phyloP scores from a whole-genome alignment of 345 rosid species.

The Lumnitzera littorea region DNA sequence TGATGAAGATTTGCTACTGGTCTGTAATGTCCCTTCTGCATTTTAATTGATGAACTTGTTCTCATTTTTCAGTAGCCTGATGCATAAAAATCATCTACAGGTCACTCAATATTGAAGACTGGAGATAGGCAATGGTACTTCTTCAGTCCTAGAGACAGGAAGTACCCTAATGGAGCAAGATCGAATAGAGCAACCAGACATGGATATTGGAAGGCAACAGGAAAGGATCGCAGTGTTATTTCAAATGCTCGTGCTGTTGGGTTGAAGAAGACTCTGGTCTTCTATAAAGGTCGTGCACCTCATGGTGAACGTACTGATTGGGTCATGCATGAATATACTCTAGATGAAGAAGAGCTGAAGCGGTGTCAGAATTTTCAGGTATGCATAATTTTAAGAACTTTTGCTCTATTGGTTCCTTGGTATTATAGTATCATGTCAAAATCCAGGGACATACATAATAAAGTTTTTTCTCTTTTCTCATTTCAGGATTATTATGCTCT shows the following conservation, averaged over 20 bases:
- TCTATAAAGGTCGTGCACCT: slow-evolving; percentile 80
- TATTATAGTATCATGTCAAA: slow-evolving; percentile 2
- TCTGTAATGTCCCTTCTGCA: too few relatives aligned
- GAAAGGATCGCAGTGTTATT: slow-evolving; percentile 57
- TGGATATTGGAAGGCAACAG: slow-evolving; percentile 94
- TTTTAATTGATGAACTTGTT: background rate
- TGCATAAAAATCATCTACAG: slow-evolving; percentile 17
- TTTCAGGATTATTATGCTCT: slow-evolving; percentile 66
- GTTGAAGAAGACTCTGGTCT: slow-evolving; percentile 79
- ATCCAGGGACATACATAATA: background rate
- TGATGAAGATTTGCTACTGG: too few relatives aligned
- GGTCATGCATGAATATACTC: slow-evolving; percentile 92
- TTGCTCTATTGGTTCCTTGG: background rate
- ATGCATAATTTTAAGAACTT: slow-evolving; percentile 3
- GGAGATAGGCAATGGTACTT: slow-evolving; percentile 96
- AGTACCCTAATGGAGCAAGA: slow-evolving; percentile 87
- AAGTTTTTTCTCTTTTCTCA: background rate
- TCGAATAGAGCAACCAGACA: slow-evolving; percentile 63
- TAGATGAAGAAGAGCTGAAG: slow-evolving; percentile 70
- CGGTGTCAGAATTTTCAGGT: slow-evolving; percentile 65
- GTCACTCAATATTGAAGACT: slow-evolving; percentile 54
- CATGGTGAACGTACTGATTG: slow-evolving; percentile 78
- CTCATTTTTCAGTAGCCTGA: background rate
- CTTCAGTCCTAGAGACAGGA: slow-evolving; percentile 76
- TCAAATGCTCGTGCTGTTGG: slow-evolving; percentile 59